Percentiles rank a stretch among this genome's conserved stretches.
Conservation (phyloP, 176 grass and related monocot species). For the Carex cristatella region DNA sequence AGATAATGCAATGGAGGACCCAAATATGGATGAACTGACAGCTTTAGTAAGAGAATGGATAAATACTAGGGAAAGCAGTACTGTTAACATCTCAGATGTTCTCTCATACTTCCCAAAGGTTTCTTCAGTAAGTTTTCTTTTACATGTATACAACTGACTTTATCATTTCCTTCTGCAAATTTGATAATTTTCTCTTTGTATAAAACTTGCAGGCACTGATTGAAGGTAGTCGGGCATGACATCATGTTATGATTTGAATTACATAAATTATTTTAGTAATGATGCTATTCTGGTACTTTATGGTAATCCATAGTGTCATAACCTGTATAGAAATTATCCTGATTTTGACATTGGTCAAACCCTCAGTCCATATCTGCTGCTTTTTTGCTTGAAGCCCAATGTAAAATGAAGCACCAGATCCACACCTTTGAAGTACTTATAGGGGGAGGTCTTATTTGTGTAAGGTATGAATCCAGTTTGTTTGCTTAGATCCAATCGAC, state of each 20-base stretch:
- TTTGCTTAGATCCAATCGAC: not conserved
- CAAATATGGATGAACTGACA: constrained; percentile 63
- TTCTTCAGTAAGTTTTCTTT: constrained; percentile 45
- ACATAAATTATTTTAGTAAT: not conserved
- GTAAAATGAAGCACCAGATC: not conserved
- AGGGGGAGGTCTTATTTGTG: not conserved
- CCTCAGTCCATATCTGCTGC: not conserved
- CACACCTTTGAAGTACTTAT: not conserved
- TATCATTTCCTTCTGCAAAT: constrained; percentile 22
- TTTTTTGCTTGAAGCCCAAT: not conserved
- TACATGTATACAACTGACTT: not conserved
- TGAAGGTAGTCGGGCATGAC: constrained; percentile 57
- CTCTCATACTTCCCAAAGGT: constrained; percentile 70
- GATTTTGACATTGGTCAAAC: not conserved
- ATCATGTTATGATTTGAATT: not conserved
- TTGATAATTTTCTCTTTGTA: constrained; percentile 4
- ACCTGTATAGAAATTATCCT: not conserved
- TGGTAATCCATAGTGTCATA: not conserved
- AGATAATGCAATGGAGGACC: constrained; percentile 41
- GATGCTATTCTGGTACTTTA: not conserved
- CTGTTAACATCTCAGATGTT: constrained; percentile 63
- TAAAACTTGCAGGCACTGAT: constrained; percentile 61
- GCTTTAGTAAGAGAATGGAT: constrained; percentile 73
- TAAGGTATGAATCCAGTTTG: not conserved
- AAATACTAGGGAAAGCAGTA: constrained; percentile 38